Evolutionary conservation across 2,329 filamentous ascomycete species (phyloP).

Genomic region (Blastomyces parvus): DNA sequence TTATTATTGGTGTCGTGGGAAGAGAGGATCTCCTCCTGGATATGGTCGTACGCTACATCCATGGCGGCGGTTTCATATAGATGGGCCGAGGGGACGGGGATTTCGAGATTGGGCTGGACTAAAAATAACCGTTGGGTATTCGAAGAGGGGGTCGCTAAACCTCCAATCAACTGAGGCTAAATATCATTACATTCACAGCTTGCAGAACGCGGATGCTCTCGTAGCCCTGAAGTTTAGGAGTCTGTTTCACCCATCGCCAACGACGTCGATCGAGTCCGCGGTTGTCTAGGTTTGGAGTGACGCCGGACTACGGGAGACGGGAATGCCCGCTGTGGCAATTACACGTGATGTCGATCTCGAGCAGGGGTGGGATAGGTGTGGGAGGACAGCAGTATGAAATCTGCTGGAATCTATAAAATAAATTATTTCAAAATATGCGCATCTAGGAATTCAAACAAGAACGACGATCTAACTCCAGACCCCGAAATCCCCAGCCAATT

Average conservation of each 20-base stretch:
- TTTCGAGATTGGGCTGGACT: neutral
- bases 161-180: neutral
- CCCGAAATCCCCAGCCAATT: neutral
- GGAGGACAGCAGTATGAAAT: too few species aligned
- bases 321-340: neutral
- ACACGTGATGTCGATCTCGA: neutral
- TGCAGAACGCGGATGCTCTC: neutral
- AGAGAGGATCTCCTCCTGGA: conserved; percentile 67
- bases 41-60: conserved; percentile 97
- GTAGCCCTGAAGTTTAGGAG: neutral
- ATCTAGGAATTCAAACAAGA: neutral
- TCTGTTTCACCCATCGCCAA: neutral
- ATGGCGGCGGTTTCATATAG: conserved; percentile 41
- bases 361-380: too few species aligned
- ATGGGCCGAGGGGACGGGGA: neutral
- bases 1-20: conserved; percentile 41
- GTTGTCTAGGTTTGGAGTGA: neutral
- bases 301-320: neutral
- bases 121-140: neutral
- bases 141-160: neutral
- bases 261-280: neutral
- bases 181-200: neutral
- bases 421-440: neutral
- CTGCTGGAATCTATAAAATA: too few species aligned
- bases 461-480: neutral